phyloP scores from a whole-genome alignment of 768 basidiomycete species.

The Hebeloma cylindrosporum region DNA sequence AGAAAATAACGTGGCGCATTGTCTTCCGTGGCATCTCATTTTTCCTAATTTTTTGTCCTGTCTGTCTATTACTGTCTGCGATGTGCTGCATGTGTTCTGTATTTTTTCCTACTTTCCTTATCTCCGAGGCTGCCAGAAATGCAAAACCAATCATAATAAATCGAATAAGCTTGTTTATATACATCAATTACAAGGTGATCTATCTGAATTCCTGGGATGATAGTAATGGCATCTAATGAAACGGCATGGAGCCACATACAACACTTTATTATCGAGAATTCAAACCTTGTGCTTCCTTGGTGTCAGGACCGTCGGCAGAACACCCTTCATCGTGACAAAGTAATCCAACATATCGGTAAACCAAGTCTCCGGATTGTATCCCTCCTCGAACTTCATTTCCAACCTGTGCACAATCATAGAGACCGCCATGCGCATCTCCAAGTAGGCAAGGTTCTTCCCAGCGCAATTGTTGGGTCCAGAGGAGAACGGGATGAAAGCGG shows the following conservation, averaged over 20 bases:
- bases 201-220: no score
- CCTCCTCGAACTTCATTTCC: conserved; percentile 26
- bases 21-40: neutral
- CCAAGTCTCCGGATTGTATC: conserved; percentile 27
- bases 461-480: conserved; percentile 52
- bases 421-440: conserved; percentile 36
- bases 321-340: conserved; percentile 32
- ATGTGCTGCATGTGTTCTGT: conserved; percentile 8
- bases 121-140: no score
- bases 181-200: no score
- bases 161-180: no score
- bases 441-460: conserved; percentile 39
- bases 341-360: conserved; percentile 31
- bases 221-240: no score
- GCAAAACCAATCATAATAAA: no score
- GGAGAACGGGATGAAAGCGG: conserved; percentile 38
- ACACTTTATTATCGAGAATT: no score
- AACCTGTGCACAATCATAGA: conserved; percentile 29
- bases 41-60: neutral
- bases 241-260: no score
- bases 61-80: conserved; percentile 1
- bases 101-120: conserved; percentile 1
- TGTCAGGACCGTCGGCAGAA: conserved; percentile 32
- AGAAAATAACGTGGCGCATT: conserved; percentile 33
- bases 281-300: conserved; percentile 22